Percentiles rank a stretch among this genome's conserved stretches.
Conservation (phyloP, 805 yeast genomes). For the Ogataea zsoltii region DNA sequence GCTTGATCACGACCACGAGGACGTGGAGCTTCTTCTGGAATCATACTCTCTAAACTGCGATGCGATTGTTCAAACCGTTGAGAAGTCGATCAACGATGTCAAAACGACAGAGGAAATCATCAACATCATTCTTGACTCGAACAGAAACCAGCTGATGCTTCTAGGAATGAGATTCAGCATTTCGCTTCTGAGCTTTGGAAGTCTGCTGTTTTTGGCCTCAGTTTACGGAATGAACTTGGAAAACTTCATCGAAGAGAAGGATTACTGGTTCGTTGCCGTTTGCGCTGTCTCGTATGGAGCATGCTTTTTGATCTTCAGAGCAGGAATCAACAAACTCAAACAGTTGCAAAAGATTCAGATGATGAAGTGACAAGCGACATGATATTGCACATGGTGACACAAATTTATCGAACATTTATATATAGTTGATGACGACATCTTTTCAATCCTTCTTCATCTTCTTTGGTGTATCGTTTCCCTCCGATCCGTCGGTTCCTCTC, state of each 20-base stretch:
- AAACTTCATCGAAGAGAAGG: conserved; percentile 84
- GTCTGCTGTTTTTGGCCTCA: conserved; percentile 78
- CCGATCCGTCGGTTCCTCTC: conserved; percentile 10
- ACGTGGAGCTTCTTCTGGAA: conserved; percentile 86
- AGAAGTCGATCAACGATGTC: conserved; percentile 75
- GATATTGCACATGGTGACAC: not conserved
- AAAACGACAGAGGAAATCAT: conserved; percentile 93
- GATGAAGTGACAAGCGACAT: conserved; percentile 16
- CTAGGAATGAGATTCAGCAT: conserved; percentile 81
- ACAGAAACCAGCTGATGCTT: conserved; percentile 89
- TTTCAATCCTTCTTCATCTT: conserved; percentile 11
- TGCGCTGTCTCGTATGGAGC: conserved; percentile 33
- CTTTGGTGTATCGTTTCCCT: conserved; percentile 5
- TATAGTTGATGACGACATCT: not conserved
- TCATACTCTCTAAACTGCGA: conserved; percentile 89
- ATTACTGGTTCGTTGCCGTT: conserved; percentile 64
- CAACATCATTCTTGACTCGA: conserved; percentile 88
- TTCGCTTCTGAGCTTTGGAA: conserved; percentile 79
- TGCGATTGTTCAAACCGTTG: conserved; percentile 90
- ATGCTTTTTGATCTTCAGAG: conserved; percentile 47
- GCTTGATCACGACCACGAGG: conserved; percentile 68
- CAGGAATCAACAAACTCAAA: conserved; percentile 58
- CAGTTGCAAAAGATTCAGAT: conserved; percentile 65
- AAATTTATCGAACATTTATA: not conserved
- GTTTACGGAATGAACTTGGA: conserved; percentile 95